phyloP scores from a whole-genome alignment of 441 rosid species.

The Breynia disticha region DNA sequence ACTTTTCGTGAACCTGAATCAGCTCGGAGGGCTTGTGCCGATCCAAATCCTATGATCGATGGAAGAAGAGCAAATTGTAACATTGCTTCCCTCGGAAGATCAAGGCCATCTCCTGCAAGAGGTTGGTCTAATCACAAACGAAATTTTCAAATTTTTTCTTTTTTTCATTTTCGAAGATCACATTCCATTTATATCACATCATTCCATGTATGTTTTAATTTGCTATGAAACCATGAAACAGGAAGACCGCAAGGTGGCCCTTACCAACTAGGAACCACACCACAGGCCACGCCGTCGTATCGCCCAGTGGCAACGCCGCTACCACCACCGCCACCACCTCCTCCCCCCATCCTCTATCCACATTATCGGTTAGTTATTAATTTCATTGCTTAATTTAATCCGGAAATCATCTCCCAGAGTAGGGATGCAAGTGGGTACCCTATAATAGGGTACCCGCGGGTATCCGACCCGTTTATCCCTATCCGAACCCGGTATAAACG shows the following conservation, averaged over 20 bases:
- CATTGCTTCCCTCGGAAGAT: constrained; percentile 81
- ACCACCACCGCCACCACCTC: constrained; percentile 28
- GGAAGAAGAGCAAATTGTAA: constrained; percentile 91
- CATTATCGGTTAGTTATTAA: constrained; percentile 57
- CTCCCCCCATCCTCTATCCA: constrained; percentile 58
- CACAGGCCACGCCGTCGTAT: constrained; percentile 30
- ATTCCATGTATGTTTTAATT: background rate
- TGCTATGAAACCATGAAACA: constrained; percentile 7
- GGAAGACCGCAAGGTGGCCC: constrained; percentile 66
- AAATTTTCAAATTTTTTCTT: background rate
- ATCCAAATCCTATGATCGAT: constrained; percentile 77
- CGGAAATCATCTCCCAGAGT: constrained; percentile 6
- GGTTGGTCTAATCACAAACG: constrained; percentile 48
- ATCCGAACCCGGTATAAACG: too few relatives aligned
- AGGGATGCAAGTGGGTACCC: too few relatives aligned
- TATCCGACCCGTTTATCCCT: too few relatives aligned
- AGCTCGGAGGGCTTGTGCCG: constrained; percentile 66
- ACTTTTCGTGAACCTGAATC: constrained; percentile 87
- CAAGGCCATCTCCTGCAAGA: constrained; percentile 74
- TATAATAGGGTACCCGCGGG: too few relatives aligned
- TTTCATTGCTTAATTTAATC: background rate
- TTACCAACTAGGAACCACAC: constrained; percentile 24
- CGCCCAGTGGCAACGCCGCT: constrained; percentile 39
- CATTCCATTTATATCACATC: background rate
- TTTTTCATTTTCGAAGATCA: background rate